A percentile compares a stretch with the other conserved stretches of the same genome.
phyloP scores from a whole-genome alignment of 2,329 filamentous ascomycete species.

The Colletotrichum eleusines region DNA sequence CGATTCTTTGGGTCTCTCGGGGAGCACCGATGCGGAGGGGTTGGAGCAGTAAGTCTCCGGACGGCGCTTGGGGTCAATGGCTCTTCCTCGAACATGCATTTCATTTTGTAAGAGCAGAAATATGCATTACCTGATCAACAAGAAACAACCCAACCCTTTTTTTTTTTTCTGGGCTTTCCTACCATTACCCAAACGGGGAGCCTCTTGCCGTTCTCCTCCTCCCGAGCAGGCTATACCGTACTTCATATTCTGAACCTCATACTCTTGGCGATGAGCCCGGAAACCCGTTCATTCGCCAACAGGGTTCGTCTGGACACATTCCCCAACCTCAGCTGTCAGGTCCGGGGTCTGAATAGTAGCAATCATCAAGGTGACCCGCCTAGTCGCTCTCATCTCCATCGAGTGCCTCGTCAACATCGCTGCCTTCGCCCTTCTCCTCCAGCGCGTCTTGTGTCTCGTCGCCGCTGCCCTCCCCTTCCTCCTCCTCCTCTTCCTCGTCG shows the following conservation, averaged over 20 bases:
- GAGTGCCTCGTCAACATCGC: constrained; percentile 70
- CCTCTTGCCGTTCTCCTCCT: background rate
- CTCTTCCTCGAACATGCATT: background rate
- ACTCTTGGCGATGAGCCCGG: too few species aligned
- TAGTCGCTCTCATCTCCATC: constrained; percentile 72
- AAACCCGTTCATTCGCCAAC: background rate
- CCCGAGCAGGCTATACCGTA: background rate
- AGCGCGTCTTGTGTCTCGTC: constrained; percentile 66
- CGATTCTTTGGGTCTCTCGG: background rate
- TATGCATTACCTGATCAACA: background rate
- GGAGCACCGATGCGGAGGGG: background rate
- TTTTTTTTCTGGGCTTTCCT: background rate
- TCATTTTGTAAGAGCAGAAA: background rate
- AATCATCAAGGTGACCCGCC: background rate
- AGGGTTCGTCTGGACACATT: background rate
- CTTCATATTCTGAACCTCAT: background rate
- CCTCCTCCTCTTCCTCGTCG: constrained; percentile 61
- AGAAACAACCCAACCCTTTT: background rate
- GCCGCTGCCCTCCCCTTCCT: constrained; percentile 65
- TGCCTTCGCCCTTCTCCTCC: constrained; percentile 62
- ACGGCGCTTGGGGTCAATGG: background rate
- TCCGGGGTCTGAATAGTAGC: background rate
- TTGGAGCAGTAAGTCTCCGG: background rate
- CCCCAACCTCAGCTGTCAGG: background rate
- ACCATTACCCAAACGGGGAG: background rate